phyloP scores from a whole-genome alignment of 2,329 filamentous ascomycete species.

The Phialemonium atrogriseum region DNA sequence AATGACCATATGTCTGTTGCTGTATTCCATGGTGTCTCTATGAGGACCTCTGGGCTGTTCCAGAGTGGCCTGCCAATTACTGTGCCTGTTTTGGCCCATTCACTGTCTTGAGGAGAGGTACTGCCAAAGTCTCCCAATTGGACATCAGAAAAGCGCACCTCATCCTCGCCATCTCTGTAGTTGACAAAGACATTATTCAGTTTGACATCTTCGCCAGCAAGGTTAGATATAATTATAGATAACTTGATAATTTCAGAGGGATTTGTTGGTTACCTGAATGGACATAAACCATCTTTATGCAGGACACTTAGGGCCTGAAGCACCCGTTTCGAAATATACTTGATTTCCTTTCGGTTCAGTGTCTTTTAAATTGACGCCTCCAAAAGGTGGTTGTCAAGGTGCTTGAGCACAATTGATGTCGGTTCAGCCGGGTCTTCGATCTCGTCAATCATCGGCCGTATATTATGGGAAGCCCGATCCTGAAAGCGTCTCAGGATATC shows the following conservation, averaged over 20 bases:
- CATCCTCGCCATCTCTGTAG: conserved; percentile 7
- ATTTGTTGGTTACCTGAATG: conserved; percentile 12
- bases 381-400: conserved; percentile 16
- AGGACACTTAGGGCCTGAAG: conserved; percentile 14
- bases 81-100: conserved; percentile 13
- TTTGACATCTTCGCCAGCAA: conserved; percentile 14
- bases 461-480: conserved; percentile 10
- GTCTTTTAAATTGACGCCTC: conserved; percentile 16
- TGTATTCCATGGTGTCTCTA: conserved; percentile 15
- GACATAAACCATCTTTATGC: conserved; percentile 15
- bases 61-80: conserved; percentile 14
- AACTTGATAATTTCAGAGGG: not conserved
- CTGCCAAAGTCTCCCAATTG: conserved; percentile 18
- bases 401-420: conserved; percentile 13
- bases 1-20: conserved; percentile 20
- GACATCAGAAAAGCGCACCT: conserved; percentile 14
- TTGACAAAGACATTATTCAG: conserved; percentile 18
- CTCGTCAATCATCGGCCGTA: conserved; percentile 16
- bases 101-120: conserved; percentile 12
- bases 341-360: conserved; percentile 17
- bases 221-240: conserved; percentile 4
- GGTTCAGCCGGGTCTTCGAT: conserved; percentile 14
- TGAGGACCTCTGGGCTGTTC: conserved; percentile 15
- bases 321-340: conserved; percentile 14
- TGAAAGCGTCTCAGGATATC: conserved; percentile 15